A percentile compares a stretch with the other conserved stretches of the same genome.
Evolutionary conservation across 2,329 filamentous ascomycete genomes (phyloP).

Genomic region (Cladophialophora chaetospira): DNA sequence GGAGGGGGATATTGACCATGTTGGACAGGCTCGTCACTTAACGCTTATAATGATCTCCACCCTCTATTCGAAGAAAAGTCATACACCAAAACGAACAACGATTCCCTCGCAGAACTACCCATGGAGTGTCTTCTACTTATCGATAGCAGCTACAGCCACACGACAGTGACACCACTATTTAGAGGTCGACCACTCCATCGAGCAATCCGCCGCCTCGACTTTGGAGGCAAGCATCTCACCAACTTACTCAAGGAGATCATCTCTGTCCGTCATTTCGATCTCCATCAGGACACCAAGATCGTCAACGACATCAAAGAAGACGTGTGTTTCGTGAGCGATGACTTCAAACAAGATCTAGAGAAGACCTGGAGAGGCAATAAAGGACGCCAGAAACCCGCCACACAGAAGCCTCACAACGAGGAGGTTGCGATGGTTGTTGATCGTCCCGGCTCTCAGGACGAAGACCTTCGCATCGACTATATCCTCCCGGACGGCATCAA

Average conservation of each 20-base stretch:
- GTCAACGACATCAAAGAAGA: slow-evolving; percentile 96
- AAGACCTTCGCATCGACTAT: slow-evolving; percentile 77
- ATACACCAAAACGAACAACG: slow-evolving; percentile 42
- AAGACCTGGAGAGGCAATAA: slow-evolving; percentile 77
- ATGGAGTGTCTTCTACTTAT: slow-evolving; percentile 84
- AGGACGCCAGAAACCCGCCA: slow-evolving; percentile 30
- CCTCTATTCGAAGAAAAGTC: slow-evolving; percentile 64
- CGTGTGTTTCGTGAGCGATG: slow-evolving; percentile 76
- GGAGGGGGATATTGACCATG: slow-evolving; percentile 6
- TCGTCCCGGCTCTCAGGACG: slow-evolving; percentile 34
- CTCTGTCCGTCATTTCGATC: slow-evolving; percentile 89
- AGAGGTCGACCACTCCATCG: slow-evolving; percentile 77
- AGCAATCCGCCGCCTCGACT: slow-evolving; percentile 79
- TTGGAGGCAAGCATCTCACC: slow-evolving; percentile 90
- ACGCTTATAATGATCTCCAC: slow-evolving; percentile 79
- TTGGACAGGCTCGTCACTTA: slow-evolving; percentile 66
- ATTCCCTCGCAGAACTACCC: slow-evolving; percentile 48
- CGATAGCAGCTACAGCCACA: slow-evolving; percentile 91
- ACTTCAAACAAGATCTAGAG: slow-evolving; percentile 79
- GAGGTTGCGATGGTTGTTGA: slow-evolving; percentile 49
- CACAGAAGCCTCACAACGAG: slow-evolving; percentile 45
- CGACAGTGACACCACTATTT: slow-evolving; percentile 83
- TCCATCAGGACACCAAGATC: slow-evolving; percentile 89
- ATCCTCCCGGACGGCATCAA: slow-evolving; percentile 79
- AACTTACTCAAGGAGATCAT: slow-evolving; percentile 90